Percentiles rank a stretch among this genome's conserved stretches.
phyloP scores from a whole-genome alignment of 805 yeast species.

The Teunomyces panamensis region DNA sequence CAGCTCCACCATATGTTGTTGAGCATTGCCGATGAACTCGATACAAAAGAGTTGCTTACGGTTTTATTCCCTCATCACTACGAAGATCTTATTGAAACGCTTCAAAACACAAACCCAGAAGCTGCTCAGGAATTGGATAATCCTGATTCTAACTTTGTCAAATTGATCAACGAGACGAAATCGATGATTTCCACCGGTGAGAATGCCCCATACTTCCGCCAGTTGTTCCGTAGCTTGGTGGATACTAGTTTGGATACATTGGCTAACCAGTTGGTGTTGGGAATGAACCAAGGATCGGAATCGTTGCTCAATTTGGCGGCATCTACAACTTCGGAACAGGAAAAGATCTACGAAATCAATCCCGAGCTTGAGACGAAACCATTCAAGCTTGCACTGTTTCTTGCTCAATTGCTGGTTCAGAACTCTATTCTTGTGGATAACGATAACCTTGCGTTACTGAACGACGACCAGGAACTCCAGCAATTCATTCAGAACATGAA shows the following conservation, averaged over 20 bases:
- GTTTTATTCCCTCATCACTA: conserved; percentile 32
- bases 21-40: conserved; percentile 13
- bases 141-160: conserved; percentile 34
- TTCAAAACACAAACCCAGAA: conserved; percentile 47
- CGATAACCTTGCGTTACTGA: conserved; percentile 18
- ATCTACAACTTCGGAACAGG: conserved; percentile 12
- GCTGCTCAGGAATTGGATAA: conserved; percentile 35
- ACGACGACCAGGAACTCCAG: conserved; percentile 4
- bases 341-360: conserved; percentile 17
- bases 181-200: conserved; percentile 33
- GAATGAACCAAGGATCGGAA: conserved; percentile 18
- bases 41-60: conserved; percentile 11
- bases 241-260: conserved; percentile 34
- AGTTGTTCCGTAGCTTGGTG: conserved; percentile 33
- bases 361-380: conserved; percentile 10
- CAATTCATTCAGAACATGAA: conserved; percentile 41
- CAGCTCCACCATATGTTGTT: conserved; percentile 49
- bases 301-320: conserved; percentile 9
- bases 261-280: conserved; percentile 27
- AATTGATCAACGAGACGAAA: conserved; percentile 46
- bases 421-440: conserved; percentile 51
- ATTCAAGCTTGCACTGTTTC: conserved; percentile 61
- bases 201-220: conserved; percentile 19
- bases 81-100: conserved; percentile 42
- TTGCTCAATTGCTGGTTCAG: conserved; percentile 69